Evolutionary conservation across 305 asterid species (phyloP).

Genomic region (Rubia balearica): DNA sequence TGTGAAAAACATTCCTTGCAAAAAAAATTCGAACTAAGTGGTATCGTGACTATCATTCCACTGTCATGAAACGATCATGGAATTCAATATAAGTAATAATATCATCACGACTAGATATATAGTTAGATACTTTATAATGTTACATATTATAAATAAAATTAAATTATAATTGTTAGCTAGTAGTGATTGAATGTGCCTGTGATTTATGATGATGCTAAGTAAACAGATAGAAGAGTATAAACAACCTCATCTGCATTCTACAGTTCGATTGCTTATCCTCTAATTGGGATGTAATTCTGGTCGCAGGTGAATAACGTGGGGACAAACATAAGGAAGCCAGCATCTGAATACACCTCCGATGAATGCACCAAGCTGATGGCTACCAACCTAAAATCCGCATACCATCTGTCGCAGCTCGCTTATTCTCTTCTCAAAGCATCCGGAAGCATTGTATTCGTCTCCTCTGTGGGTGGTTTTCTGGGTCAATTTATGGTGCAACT

Average conservation of each 20-base stretch:
- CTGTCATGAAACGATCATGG: too few relatives aligned
- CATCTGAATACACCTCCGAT: slow-evolving; percentile 67
- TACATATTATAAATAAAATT: too few relatives aligned
- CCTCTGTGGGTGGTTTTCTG: slow-evolving; percentile 83
- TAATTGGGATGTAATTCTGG: slow-evolving; percentile 12
- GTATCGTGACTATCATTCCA: too few relatives aligned
- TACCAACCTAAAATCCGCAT: slow-evolving; percentile 80
- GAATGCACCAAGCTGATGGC: slow-evolving; percentile 64
- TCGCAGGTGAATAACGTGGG: slow-evolving; percentile 82
- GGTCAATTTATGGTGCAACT: slow-evolving; percentile 89
- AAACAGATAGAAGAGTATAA: too few relatives aligned
- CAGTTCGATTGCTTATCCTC: neutral
- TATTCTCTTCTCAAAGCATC: slow-evolving; percentile 84
- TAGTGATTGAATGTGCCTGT: neutral
- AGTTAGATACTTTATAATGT: neutral
- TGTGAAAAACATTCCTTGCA: too few relatives aligned
- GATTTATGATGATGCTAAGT: neutral
- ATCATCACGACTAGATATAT: too few relatives aligned
- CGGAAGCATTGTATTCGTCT: slow-evolving; percentile 71
- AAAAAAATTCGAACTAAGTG: too few relatives aligned
- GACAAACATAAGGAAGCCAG: slow-evolving; percentile 75
- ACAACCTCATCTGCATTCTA: neutral
- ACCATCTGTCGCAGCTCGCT: slow-evolving; percentile 76
- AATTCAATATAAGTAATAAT: too few relatives aligned
- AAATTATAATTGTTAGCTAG: neutral